Conservation (phyloP, 176 grass and related monocot genomes). For the barley (Hordeum vulgare) region MorexV3_pseudomolecules_assembly NC_058521.1:402474168-402474667, state of each 20-base stretch:
- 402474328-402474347: background rate
- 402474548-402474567: background rate
- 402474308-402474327: background rate
- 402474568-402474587: background rate
- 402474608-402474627: background rate
- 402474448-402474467: background rate
- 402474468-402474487: conserved; percentile 13
- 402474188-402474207: background rate
- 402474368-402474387: background rate
- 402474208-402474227: background rate
- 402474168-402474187: background rate
- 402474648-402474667: background rate
- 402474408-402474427: conserved; percentile 1
- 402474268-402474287: background rate
- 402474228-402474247: background rate
- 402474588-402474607: background rate
- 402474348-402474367: background rate
- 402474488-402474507: background rate
- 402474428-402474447: background rate
- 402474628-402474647: conserved; percentile 14
- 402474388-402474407: background rate
- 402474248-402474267: background rate
- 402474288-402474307: background rate
- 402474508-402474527: background rate
- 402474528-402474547: background rate